Percentiles rank a stretch among this genome's conserved stretches.
These are phyloP conservation scores for Fraxinus excelsior DNA, from an alignment of 257 asterid genomes.

Conservation along the genomic window DNA sequence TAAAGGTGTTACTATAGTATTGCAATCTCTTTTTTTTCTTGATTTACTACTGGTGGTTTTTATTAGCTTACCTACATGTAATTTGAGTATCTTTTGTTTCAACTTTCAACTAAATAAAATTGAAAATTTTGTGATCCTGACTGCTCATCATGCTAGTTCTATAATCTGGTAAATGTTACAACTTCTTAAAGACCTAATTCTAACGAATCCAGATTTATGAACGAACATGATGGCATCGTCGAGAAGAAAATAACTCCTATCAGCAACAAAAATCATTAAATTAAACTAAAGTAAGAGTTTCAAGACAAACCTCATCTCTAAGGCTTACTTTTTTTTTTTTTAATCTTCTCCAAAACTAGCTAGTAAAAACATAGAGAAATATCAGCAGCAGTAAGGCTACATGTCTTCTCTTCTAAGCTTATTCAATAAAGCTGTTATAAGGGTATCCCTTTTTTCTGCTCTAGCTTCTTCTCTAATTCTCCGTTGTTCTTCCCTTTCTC, in stretches of 20 bases:
- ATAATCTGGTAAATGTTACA: no score
- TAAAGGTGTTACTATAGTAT: not conserved
- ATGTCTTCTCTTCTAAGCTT: constrained; percentile 76
- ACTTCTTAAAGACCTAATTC: no score
- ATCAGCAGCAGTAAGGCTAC: constrained; percentile 11
- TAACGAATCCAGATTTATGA: not conserved
- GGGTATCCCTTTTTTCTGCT: constrained; percentile 92
- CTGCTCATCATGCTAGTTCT: no score
- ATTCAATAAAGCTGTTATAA: constrained; percentile 69
- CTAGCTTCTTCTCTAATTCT: constrained; percentile 77
- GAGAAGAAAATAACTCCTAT: not conserved
- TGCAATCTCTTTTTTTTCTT: no score
- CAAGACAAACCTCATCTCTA: not conserved
- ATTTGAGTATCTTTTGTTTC: no score
- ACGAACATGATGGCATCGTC: not conserved
- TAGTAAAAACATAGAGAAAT: no score
- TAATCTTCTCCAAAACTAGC: no score
- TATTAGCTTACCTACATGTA: no score
- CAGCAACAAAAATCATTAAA: not conserved
- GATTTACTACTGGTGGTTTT: not conserved
- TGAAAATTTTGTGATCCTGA: no score
- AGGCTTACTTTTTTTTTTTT: not conserved
- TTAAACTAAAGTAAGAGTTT: not conserved
- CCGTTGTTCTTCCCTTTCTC: constrained; percentile 91
- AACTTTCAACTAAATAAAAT: no score